A percentile compares a stretch with the other conserved stretches of the same genome.
Evolutionary conservation across 164 flowering plant genomes (phyloP).

Genomic region (Berberis vulgaris): DNA sequence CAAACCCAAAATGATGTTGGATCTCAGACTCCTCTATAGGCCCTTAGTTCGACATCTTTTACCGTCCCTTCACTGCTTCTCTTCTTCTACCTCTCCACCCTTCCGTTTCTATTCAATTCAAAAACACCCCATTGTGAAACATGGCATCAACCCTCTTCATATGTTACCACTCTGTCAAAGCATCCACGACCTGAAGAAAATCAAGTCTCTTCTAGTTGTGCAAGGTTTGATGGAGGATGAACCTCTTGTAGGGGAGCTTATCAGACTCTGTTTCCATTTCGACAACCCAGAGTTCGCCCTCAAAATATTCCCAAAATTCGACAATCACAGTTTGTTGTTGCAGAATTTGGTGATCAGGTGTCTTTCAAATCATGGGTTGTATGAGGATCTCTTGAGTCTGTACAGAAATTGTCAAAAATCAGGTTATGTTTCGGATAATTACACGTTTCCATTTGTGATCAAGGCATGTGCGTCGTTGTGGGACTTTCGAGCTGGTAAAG

Average conservation of each 20-base stretch:
- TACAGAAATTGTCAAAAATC: constrained; percentile 4
- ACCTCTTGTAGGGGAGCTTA: constrained; percentile 5
- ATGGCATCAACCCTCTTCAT: constrained; percentile 1
- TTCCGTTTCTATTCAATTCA: too few species aligned
- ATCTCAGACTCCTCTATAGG: too few species aligned
- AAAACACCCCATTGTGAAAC: too few species aligned
- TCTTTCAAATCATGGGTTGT: constrained; percentile 11
- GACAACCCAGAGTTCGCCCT: constrained; percentile 5
- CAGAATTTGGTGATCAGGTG: constrained; percentile 13
- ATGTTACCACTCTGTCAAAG: constrained; percentile 6
- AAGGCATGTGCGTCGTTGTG: constrained; percentile 8
- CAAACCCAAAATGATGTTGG: too few species aligned
- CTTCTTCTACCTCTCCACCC: too few species aligned
- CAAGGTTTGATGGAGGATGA: constrained; percentile 7
- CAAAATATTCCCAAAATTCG: not conserved
- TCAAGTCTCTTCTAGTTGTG: constrained; percentile 6
- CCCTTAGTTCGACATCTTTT: too few species aligned
- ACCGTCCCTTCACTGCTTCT: too few species aligned
- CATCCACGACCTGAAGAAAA: constrained; percentile 5
- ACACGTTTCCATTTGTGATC: constrained; percentile 13
- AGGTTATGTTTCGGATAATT: constrained; percentile 10
- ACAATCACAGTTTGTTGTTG: constrained; percentile 12
- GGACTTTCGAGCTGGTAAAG: constrained; percentile 4
- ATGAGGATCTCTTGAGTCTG: constrained; percentile 5
- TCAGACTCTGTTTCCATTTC: constrained; percentile 5